Conservation (phyloP, 345 rosid species). For the Arabidopsis arenosa region DNA sequence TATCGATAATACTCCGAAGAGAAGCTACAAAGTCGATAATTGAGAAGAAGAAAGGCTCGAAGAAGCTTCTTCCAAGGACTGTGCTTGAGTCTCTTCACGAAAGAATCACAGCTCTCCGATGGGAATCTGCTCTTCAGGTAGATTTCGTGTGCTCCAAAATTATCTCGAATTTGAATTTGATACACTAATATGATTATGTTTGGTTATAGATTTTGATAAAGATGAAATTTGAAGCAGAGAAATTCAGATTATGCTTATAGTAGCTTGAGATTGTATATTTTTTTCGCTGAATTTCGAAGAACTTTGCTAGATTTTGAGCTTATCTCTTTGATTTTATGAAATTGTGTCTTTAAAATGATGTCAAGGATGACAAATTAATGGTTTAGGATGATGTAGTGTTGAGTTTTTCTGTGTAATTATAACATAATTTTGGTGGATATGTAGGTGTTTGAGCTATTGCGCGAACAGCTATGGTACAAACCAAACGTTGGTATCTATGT, state of each 20-base stretch:
- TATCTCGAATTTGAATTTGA: background rate
- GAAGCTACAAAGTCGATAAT: constrained; percentile 83
- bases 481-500: constrained; percentile 71
- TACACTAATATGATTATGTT: background rate
- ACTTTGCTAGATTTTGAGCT: no score
- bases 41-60: constrained; percentile 85
- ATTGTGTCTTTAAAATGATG: background rate
- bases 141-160: background rate
- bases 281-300: no score
- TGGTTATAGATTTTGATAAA: background rate
- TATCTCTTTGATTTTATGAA: background rate
- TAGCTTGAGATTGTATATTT: background rate
- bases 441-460: constrained; percentile 79
- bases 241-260: background rate
- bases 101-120: constrained; percentile 77
- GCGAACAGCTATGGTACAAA: constrained; percentile 88
- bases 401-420: background rate
- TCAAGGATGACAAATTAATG: background rate
- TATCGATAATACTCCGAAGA: constrained; percentile 73
- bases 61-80: constrained; percentile 75
- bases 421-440: constrained; percentile 5
- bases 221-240: background rate
- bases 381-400: background rate
- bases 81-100: constrained; percentile 92
- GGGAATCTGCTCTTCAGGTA: constrained; percentile 97